A percentile compares a stretch with the other conserved stretches of the same genome.
These are phyloP conservation scores for Hydrangea macrophylla DNA, from an alignment of 148 eudicot species.

Conservation along the genomic window DNA sequence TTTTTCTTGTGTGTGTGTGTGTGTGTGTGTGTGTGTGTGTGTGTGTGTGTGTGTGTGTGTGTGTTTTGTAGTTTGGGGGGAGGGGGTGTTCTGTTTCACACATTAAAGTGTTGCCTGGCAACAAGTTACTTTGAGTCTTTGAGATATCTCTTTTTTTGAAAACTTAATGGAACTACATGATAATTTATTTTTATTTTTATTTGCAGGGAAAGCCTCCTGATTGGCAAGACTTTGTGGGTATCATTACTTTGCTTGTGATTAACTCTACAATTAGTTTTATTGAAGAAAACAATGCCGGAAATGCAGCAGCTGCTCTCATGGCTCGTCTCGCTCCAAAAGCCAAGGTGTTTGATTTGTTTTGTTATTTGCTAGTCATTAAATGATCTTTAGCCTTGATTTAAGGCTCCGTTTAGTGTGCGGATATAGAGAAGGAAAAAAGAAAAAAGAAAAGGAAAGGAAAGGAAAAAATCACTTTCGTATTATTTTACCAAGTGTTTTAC, in stretches of 20 bases:
- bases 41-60: too few species aligned
- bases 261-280: conserved; percentile 97
- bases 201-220: conserved; percentile 92
- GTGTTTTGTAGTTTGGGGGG: too few species aligned
- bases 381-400: not conserved
- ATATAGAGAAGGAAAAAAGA: too few species aligned
- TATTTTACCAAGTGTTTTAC: too few species aligned
- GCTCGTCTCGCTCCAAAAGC: conserved; percentile 98
- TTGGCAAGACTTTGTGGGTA: conserved; percentile 99
- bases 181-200: conserved; percentile 9
- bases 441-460: too few species aligned
- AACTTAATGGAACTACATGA: not conserved
- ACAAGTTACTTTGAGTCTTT: not conserved
- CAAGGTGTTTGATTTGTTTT: conserved; percentile 48
- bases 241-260: conserved; percentile 82
- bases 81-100: too few species aligned
- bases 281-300: conserved; percentile 98
- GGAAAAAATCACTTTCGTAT: too few species aligned
- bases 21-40: too few species aligned
- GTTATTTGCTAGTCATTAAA: not conserved
- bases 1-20: too few species aligned
- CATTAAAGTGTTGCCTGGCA: too few species aligned
- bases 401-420: too few species aligned
- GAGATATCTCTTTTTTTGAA: not conserved
- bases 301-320: conserved; percentile 99